These are phyloP conservation scores for Stentor roeselii DNA, from an alignment of 73 alveolate species.

Conservation along the genomic window DNA sequence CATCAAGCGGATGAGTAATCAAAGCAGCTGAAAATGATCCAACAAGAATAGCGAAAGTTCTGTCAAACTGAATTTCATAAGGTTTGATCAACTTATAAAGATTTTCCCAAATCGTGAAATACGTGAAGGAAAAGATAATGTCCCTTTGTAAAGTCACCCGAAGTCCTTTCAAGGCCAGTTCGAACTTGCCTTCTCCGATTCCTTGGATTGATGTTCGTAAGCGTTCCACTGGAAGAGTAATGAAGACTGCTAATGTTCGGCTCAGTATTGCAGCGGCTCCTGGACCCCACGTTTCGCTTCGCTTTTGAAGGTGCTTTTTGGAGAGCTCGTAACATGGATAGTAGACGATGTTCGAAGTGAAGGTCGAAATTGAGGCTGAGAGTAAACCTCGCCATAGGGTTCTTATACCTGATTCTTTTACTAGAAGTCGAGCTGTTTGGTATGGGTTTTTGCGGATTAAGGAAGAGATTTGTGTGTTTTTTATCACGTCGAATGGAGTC, in stretches of 20 bases:
- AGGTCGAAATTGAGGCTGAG: neutral
- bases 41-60: neutral
- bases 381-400: conserved; percentile 16
- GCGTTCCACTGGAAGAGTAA: neutral
- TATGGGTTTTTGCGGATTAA: neutral
- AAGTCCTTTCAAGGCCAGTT: neutral
- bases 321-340: neutral
- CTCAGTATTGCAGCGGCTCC: conserved; percentile 4
- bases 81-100: neutral
- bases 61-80: neutral
- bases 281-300: neutral
- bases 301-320: neutral
- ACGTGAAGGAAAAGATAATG: neutral
- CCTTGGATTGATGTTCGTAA: conserved; percentile 1
- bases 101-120: neutral
- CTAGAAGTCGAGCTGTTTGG: neutral
- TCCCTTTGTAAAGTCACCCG: neutral
- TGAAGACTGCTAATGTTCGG: neutral
- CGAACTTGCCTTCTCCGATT: neutral
- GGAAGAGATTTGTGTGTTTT: conserved; percentile 17
- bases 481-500: conserved; percentile 16
- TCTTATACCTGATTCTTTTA: neutral
- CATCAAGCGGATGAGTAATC: conserved; percentile 26
- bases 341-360: neutral
- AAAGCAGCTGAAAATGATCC: neutral